Base-by-base conservation (phyloP, 257 asterid genomes). In the Pogostemon cablin region DNA sequence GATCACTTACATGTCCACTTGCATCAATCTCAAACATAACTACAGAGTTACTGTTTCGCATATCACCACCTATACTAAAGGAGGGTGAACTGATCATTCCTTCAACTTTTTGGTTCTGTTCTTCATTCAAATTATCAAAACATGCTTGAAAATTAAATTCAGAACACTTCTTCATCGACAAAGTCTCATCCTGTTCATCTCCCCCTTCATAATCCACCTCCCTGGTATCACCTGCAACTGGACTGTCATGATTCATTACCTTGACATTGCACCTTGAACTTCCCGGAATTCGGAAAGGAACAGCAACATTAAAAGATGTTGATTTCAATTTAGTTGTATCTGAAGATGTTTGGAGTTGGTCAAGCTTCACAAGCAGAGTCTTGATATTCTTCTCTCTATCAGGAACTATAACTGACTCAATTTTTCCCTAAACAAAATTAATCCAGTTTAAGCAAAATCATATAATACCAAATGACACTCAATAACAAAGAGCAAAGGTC, bases 1-100 rank as follows among this genome's bases (percentile, higher is more conserved):
- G 96, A 78, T 90, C 95, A 78, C 91, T 90, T 8, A 71, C 65
- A 64, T 86, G 87, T 10, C 92, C 96, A 76, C 79, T 76, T 32
- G 59, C 71, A 63, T 65, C 63, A 43, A 76, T 66, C 73, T 81
- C 84, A 7, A 77, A 50, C 42, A 35, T 68, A 53, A 15, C 71
- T 62, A 68, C 84, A 0, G 72, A 41, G 73, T 75, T 78, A 41
- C 65, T 65, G 54, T 68, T 72, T 15, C 44, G 49, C 42, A 38
- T 52, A 25, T 54, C 72, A 17, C 65, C 79, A 17, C 70, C 53
- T 42, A 52, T 68, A 9, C 74, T 71, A 62, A 70, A 68, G 9
- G 79, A 63, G 56, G 50, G 47, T 0, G 67, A 71, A 49, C 34
- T 48, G 57, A 47, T 40, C 25, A 74, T 63, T n/a, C 34, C 72